Evolutionary conservation across 495 filamentous ascomycete species (phyloP), one percentile per base, ranked within the genome.

Genomic region (Aspergillus sclerotioniger): DNA sequence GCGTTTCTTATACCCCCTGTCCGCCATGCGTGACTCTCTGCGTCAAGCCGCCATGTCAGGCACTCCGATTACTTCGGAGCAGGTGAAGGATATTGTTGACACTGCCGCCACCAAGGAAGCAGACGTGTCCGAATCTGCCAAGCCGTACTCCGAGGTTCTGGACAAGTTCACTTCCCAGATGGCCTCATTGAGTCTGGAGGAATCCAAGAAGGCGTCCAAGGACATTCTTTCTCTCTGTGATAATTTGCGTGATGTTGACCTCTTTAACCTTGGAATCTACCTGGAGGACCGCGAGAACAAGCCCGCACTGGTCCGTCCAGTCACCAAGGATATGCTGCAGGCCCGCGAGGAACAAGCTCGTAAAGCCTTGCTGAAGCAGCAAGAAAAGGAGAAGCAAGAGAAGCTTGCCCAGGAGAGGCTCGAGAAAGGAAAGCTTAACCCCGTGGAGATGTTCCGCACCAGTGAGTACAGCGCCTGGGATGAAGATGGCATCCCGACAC

Each of bases 381-480:
- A 83, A 51, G 87, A 84, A 62, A 85, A 80, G 62, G 63, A 69
- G 25, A 80, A 82, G 60, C 70, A 74, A 59, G 82, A 87, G 54
- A 80, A 78, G 60, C 81, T 81, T 8, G 76, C 80, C 17, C 72
- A 80, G 52, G 82, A 82, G 49, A 78, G 78, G 56, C 77, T 81
- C 66, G 88, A 90, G 62, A 88, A 90, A 77, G 90, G 86, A 31
- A 90, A 88, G 70, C 60, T 90, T 16, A 75, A 80, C 33, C 87
- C 84, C 21, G 62, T 79, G 52, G 85, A 89, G 25, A 84, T 92
- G 82, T 92, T 90, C 73, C 84, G 78, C 62, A 85, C 80, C 8
- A 84, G 88, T 54, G 87, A 90, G 69, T 97, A 81, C 65, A 81
- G 76, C 48, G 89, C 80, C 46, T 98, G 92, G 92, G 92, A 97